These are phyloP conservation scores for Cardamine occulta DNA, from an alignment of 345 rosid genomes.

Conservation along the genomic window DNA sequence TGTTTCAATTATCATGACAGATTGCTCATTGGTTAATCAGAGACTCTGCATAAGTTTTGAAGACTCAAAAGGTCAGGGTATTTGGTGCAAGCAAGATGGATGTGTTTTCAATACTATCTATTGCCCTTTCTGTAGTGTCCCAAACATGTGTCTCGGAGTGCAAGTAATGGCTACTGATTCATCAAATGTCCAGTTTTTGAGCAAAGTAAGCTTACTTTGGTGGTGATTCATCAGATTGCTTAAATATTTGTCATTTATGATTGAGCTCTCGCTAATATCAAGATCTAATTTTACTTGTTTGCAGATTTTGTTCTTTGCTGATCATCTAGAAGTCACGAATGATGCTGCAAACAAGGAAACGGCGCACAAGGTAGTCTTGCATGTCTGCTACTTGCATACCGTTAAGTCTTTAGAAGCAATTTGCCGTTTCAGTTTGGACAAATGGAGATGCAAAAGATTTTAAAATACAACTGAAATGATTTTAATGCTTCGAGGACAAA, in stretches of 20 bases:
- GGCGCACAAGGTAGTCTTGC: slow-evolving; percentile 47
- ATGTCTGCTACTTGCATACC: background rate
- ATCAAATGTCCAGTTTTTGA: slow-evolving; percentile 68
- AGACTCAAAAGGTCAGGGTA: slow-evolving; percentile 52
- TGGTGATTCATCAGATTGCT: slow-evolving; percentile 8
- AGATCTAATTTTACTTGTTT: slow-evolving; percentile 17
- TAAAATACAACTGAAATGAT: no score
- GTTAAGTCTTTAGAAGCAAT: background rate
- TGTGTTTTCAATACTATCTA: slow-evolving; percentile 75
- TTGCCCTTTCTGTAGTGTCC: slow-evolving; percentile 78
- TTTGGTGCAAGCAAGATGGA: slow-evolving; percentile 89
- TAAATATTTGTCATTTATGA: slow-evolving; percentile 1
- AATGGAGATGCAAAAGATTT: background rate
- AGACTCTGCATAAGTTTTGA: slow-evolving; percentile 47
- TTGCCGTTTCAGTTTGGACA: background rate
- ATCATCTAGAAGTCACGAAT: slow-evolving; percentile 52
- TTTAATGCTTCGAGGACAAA: no score
- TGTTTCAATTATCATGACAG: slow-evolving; percentile 61
- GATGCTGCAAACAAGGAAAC: slow-evolving; percentile 43
- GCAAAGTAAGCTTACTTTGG: slow-evolving; percentile 54
- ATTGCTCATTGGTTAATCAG: slow-evolving; percentile 62
- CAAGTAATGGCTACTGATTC: slow-evolving; percentile 84
- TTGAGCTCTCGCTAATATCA: slow-evolving; percentile 6
- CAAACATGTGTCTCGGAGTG: slow-evolving; percentile 71
- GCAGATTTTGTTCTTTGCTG: slow-evolving; percentile 68